A percentile compares a stretch with the other conserved stretches of the same genome.
These are phyloP conservation scores for Kandelia obovata DNA, from an alignment of 345 rosid species.

Conservation along the genomic window DNA sequence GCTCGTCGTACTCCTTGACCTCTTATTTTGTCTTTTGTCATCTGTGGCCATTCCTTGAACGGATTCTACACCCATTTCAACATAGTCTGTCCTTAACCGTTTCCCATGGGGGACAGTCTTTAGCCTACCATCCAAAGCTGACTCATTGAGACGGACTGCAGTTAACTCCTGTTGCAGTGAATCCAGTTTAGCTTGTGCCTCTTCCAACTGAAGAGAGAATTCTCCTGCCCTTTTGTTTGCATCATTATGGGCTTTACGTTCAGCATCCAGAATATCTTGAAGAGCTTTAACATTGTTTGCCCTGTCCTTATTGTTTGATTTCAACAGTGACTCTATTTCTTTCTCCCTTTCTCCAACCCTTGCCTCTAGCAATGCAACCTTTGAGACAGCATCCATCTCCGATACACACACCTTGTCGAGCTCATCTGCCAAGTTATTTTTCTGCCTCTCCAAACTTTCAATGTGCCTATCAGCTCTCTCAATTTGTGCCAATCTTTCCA, in stretches of 20 bases:
- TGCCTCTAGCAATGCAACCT: conserved; percentile 63
- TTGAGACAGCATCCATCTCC: conserved; percentile 69
- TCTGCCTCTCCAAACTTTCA: conserved; percentile 79
- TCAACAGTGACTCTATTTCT: conserved; percentile 81
- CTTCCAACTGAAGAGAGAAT: conserved; percentile 75
- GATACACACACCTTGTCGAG: conserved; percentile 53
- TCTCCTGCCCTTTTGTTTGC: conserved; percentile 77
- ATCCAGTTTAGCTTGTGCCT: conserved; percentile 80
- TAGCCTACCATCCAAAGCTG: conserved; percentile 76
- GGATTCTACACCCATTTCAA: conserved; percentile 62
- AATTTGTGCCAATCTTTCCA: conserved; percentile 82
- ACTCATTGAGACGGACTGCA: conserved; percentile 72
- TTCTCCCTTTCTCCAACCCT: conserved; percentile 92
- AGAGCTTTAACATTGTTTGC: conserved; percentile 74
- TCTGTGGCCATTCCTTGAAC: conserved; percentile 48
- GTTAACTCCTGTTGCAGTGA: conserved; percentile 78
- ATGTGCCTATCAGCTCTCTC: conserved; percentile 78
- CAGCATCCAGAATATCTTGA: conserved; percentile 73
- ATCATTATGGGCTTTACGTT: conserved; percentile 69
- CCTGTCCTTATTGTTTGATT: conserved; percentile 72
- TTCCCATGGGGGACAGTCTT: conserved; percentile 73
- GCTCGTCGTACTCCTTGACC: conserved; percentile 61
- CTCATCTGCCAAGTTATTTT: conserved; percentile 55
- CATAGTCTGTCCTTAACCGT: conserved; percentile 55
- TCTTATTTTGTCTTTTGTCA: conserved; percentile 61